These are phyloP conservation scores for Colletotrichum gigasporum DNA, from an alignment of 2,329 filamentous ascomycete species.

Conservation along the genomic window DNA sequence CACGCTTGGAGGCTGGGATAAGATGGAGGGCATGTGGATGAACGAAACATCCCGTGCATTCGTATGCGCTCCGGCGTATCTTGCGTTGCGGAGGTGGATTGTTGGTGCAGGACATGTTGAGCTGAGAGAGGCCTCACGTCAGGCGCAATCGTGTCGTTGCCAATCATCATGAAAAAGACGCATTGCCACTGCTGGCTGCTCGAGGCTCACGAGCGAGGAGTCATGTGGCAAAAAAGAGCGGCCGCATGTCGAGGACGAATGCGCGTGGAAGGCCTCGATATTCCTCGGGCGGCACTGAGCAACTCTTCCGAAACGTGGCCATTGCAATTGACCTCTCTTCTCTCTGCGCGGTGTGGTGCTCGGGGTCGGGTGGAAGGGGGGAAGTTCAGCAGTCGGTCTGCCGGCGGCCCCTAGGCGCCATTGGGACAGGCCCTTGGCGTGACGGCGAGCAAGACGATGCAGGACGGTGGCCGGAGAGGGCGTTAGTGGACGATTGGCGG, in stretches of 20 bases:
- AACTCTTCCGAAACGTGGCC: slow-evolving; percentile 5
- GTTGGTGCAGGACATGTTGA: not conserved
- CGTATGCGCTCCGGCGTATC: no score
- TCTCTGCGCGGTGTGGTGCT: not conserved
- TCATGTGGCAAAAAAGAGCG: not conserved
- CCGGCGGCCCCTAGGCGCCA: not conserved
- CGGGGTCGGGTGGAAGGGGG: not conserved
- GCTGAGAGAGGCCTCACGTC: not conserved
- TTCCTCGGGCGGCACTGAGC: not conserved
- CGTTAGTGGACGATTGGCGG: slow-evolving; percentile 21
- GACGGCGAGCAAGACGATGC: not conserved
- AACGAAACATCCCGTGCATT: not conserved
- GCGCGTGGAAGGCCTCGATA: not conserved
- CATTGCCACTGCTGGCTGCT: no score
- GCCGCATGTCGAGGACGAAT: not conserved
- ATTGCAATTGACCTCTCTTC: not conserved
- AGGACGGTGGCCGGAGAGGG: slow-evolving; percentile 4
- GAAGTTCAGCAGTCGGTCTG: not conserved
- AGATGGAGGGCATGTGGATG: not conserved
- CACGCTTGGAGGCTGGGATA: not conserved
- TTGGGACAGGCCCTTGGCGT: not conserved
- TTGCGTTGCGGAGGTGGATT: no score
- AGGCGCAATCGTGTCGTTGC: no score
- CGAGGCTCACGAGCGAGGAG: no score
- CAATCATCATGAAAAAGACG: no score